phyloP scores from a whole-genome alignment of 805 yeast genomes.

The Yamadazyma olivae region DNA sequence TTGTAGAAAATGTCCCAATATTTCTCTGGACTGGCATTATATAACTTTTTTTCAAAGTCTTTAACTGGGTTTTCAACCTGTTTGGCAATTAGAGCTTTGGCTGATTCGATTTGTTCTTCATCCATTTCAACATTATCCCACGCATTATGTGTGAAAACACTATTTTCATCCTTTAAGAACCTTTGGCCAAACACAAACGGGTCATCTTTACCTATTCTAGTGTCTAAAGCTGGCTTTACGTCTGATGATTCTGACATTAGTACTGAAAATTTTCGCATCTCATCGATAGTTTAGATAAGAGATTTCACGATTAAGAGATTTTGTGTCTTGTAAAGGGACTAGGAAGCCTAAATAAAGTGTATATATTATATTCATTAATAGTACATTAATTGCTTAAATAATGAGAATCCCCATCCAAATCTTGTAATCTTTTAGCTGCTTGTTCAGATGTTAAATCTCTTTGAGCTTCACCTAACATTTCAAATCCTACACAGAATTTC shows the following conservation, averaged over 20 bases:
- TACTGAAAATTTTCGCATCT: conserved; percentile 6
- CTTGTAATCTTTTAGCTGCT: conserved; percentile 56
- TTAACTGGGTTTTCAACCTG: conserved; percentile 84
- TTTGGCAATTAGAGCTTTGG: conserved; percentile 66
- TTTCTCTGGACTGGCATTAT: conserved; percentile 82
- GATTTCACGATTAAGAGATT: too few species aligned
- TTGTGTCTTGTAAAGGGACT: too few species aligned
- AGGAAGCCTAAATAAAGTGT: too few species aligned
- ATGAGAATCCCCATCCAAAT: conserved; percentile 37
- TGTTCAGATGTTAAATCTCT: conserved; percentile 65
- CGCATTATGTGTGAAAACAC: conserved; percentile 91
- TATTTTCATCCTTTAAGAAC: conserved; percentile 62
- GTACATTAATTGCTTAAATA: conserved; percentile 15
- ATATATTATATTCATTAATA: not conserved
- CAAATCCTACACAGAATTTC: conserved; percentile 75
- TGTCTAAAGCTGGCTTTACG: conserved; percentile 10
- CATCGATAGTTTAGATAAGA: too few species aligned
- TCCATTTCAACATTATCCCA: conserved; percentile 99
- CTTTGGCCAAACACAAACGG: conserved; percentile 95
- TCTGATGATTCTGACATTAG: conserved; percentile 1
- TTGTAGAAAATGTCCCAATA: conserved; percentile 95
- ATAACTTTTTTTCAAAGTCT: conserved; percentile 77
- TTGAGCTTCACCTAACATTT: conserved; percentile 67
- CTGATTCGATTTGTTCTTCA: conserved; percentile 75
- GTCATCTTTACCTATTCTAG: conserved; percentile 72